Conservation (phyloP, 23 red algal genomes). For the Chondrus crispus region DNA sequence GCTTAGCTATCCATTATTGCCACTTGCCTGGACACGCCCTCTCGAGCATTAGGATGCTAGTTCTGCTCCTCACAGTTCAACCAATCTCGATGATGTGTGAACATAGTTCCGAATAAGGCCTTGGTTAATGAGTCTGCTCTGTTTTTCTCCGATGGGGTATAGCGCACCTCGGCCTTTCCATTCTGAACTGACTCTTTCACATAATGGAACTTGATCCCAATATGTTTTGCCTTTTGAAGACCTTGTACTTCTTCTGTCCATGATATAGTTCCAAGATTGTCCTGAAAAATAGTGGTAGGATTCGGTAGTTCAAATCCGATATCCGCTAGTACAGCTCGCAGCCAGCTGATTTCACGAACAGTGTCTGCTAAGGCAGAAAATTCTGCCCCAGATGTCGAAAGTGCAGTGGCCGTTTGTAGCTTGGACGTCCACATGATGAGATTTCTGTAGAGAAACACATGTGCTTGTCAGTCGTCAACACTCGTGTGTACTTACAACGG, state of each 20-base stretch:
- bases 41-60: background rate
- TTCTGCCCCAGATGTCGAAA: constrained; percentile 7
- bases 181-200: background rate
- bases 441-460: too few relatives aligned
- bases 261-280: background rate
- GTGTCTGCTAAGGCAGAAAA: constrained; percentile 1
- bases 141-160: background rate
- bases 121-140: background rate
- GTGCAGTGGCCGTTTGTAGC: background rate
- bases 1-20: too few relatives aligned
- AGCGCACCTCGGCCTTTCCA: background rate
- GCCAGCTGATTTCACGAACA: background rate
- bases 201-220: background rate
- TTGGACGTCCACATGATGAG: background rate
- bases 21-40: background rate
- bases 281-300: background rate
- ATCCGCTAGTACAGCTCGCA: background rate
- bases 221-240: background rate
- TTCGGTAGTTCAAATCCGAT: background rate
- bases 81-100: background rate
- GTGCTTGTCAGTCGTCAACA: too few relatives aligned
- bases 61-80: background rate
- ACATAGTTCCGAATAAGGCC: background rate
- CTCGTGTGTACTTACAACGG: too few relatives aligned
- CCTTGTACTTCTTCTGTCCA: background rate